phyloP scores from a whole-genome alignment of 176 grass and related monocot genomes.

The Zoysia pacifica region DNA sequence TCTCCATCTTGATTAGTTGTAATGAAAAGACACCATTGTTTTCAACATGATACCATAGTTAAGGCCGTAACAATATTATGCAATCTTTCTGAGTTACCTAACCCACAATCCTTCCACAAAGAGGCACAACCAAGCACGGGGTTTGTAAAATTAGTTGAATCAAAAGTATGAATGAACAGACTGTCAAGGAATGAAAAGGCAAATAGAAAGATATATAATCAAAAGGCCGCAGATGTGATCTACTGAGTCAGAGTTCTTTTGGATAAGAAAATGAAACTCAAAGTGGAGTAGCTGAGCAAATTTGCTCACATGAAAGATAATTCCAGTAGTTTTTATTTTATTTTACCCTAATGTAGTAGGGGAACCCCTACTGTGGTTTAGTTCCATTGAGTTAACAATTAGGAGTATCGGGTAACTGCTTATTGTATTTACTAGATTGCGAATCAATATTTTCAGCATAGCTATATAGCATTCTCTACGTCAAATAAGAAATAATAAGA shows the following conservation, averaged over 20 bases:
- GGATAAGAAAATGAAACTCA: background rate
- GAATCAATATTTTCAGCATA: constrained; percentile 4
- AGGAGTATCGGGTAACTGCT: background rate
- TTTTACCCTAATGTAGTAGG: too few relatives aligned
- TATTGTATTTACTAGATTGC: constrained; percentile 2
- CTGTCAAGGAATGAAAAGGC: background rate
- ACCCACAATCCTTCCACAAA: background rate
- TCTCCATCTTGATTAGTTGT: background rate
- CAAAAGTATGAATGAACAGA: background rate
- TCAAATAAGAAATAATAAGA: background rate
- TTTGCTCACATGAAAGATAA: background rate
- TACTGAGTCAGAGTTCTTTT: background rate
- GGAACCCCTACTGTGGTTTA: too few relatives aligned
- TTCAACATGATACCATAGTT: background rate
- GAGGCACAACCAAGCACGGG: background rate
- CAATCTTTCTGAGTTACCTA: background rate
- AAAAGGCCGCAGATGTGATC: background rate
- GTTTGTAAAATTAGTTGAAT: background rate
- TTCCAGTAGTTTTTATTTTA: background rate
- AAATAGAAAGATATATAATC: constrained; percentile 2
- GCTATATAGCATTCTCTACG: background rate
- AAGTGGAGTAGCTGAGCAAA: background rate
- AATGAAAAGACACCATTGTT: background rate
- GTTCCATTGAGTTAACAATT: background rate
- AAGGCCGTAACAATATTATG: background rate